Evolutionary conservation across 2,329 filamentous ascomycete species (phyloP), one percentile per base, ranked within the genome.

Genomic region (Fusarium lyarnte): DNA sequence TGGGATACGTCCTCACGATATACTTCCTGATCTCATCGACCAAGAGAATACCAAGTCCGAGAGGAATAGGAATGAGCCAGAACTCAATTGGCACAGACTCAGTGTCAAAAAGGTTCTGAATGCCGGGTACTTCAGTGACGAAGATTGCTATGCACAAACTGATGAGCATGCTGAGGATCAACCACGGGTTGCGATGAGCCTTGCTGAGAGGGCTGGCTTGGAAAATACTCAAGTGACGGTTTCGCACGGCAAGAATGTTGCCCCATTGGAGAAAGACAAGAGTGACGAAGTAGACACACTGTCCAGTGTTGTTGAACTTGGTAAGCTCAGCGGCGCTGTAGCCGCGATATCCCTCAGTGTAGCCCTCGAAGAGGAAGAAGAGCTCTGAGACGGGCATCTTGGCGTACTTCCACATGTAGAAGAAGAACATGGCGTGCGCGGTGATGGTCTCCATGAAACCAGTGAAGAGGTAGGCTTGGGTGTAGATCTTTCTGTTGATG

Each of bases 21-120:
- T 85, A 74, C 78, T 89, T 89, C 39, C 87, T 81, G 11, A 86
- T 73, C 80, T 89, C 87, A 75, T 88, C 86, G 78, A 88, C 84
- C 33, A 80, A 64, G 38, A 89, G 74, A 11, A 89, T 83, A 0
- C 85, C 86, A 42, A 88, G 64, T 1, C 84, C 86, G 17, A 88
- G 77, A 11, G 85, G 84, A 29, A 88, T 74, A 3, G 87, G 87
- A 61, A 88, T 83, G 2, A 87, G 72, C 86, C 86, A 88, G 58
- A 84, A 87, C 78, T 87, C 82, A 38, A 87, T 81, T 0, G 86
- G 87, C 4, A 87, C 85, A 4, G 81, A 81, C 2, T 84, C 84
- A 0, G 87, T 88, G 6, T 80, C 80, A 57, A 88, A 88, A 11
- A 88, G 74, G 0, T 31, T 76, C 73, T 88, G 85, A 5, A 88